Conservation (phyloP, 805 yeast species). For the Candida verbasci region DNA sequence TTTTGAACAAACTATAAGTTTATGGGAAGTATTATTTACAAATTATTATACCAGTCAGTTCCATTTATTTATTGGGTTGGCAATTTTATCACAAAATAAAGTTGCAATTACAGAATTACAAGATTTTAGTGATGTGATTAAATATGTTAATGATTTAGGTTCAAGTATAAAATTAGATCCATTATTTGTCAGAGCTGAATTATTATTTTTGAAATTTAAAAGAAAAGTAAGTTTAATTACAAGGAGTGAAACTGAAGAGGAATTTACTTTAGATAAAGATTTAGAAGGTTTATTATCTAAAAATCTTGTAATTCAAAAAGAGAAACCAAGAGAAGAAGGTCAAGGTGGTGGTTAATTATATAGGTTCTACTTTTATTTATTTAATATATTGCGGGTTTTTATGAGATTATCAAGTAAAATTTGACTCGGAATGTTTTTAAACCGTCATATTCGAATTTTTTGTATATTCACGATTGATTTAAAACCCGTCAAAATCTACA, state of each 20-base stretch:
- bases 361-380: too few species aligned
- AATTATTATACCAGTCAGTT: constrained; percentile 83
- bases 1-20: constrained; percentile 66
- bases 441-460: too few species aligned
- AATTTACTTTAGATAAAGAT: too few species aligned
- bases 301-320: constrained; percentile 62
- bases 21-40: constrained; percentile 96
- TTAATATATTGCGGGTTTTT: too few species aligned
- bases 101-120: constrained; percentile 65
- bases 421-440: too few species aligned
- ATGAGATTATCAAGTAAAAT: too few species aligned
- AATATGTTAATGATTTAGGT: constrained; percentile 86
- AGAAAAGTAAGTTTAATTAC: constrained; percentile 80
- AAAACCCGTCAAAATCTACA: too few species aligned
- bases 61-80: constrained; percentile 81
- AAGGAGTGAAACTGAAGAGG: constrained; percentile 35
- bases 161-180: constrained; percentile 73
- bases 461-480: too few species aligned
- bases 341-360: constrained; percentile 39
- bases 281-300: constrained; percentile 58
- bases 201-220: constrained; percentile 73
- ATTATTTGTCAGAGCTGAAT: constrained; percentile 76
- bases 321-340: constrained; percentile 42
- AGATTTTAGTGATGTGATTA: constrained; percentile 86
- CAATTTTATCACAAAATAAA: constrained; percentile 84